Percentiles rank a stretch among this genome's conserved stretches.
These are phyloP conservation scores for Neophaeococcomyces aloes DNA, from an alignment of 2,329 filamentous ascomycete species.

Conservation along the genomic window DNA sequence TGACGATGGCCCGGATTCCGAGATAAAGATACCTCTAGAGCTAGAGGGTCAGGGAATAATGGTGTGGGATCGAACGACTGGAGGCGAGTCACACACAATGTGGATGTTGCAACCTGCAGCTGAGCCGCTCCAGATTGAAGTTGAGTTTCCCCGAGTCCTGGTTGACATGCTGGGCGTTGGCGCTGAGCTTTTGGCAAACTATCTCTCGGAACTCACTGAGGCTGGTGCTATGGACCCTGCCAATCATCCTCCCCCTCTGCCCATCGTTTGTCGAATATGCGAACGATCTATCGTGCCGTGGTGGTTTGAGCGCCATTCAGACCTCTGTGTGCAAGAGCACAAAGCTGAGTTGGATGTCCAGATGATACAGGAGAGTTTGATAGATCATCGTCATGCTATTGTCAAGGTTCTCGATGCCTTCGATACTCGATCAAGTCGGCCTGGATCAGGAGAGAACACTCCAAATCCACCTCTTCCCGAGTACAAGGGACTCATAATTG, in stretches of 20 bases:
- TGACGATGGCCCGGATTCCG: conserved; percentile 22
- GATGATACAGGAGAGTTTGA: conserved; percentile 81
- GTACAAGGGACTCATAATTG: conserved; percentile 75
- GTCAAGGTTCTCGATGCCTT: conserved; percentile 90
- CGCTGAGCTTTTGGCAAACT: conserved; percentile 86
- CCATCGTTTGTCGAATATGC: conserved; percentile 90
- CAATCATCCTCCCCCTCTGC: conserved; percentile 67
- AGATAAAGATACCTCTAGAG: conserved; percentile 44
- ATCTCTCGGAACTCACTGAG: conserved; percentile 82
- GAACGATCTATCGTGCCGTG: conserved; percentile 94
- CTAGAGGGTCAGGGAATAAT: conserved; percentile 97
- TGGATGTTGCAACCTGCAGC: conserved; percentile 98
- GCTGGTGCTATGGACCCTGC: conserved; percentile 63
- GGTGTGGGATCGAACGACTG: conserved; percentile 83
- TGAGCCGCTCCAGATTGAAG: conserved; percentile 81
- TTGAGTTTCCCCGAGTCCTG: conserved; percentile 78
- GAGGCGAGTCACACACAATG: conserved; percentile 79
- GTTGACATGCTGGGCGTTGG: conserved; percentile 91
- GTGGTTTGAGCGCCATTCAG: conserved; percentile 99
- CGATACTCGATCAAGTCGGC: conserved; percentile 63
- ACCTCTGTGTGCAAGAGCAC: conserved; percentile 90
- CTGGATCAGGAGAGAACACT: conserved; percentile 42
- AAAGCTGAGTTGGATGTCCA: conserved; percentile 96
- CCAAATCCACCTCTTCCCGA: conserved; percentile 47
- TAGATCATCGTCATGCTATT: conserved; percentile 86